These are phyloP conservation scores for Candida buenavistaensis DNA, from an alignment of 1,139 yeast species.

Conservation along the genomic window DNA sequence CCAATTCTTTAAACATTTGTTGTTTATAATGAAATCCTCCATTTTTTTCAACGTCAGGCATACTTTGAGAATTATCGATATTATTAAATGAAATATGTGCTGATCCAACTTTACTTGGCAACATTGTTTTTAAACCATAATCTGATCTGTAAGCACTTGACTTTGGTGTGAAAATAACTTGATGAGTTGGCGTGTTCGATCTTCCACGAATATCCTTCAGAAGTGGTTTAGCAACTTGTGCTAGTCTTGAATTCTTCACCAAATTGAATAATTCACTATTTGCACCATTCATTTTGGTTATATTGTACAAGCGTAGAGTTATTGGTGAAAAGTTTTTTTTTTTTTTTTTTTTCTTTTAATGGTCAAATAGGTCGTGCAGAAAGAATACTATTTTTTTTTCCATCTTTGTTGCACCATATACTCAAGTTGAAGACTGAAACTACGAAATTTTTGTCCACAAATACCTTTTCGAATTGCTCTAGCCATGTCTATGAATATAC, in stretches of 20 bases:
- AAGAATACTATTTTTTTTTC: too few species aligned
- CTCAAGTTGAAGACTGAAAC: too few species aligned
- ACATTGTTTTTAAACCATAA: constrained; percentile 45
- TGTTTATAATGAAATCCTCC: constrained; percentile 41
- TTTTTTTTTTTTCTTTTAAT: too few species aligned
- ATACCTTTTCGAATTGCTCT: too few species aligned
- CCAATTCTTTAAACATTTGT: constrained; percentile 45
- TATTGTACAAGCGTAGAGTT: too few species aligned
- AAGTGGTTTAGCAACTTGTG: constrained; percentile 49
- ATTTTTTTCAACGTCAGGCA: constrained; percentile 51
- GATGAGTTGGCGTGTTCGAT: constrained; percentile 42
- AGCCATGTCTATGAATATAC: too few species aligned
- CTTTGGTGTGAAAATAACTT: constrained; percentile 44
- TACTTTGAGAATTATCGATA: constrained; percentile 42
- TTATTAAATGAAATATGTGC: constrained; percentile 46
- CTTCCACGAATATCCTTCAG: constrained; percentile 33
- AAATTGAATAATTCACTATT: constrained; percentile 27
- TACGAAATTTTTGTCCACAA: too few species aligned
- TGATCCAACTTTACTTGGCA: constrained; percentile 44
- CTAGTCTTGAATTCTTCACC: constrained; percentile 43
- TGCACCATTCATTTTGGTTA: constrained; percentile 3
- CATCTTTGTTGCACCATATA: too few species aligned
- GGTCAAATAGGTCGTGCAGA: too few species aligned
- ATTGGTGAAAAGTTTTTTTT: not conserved
- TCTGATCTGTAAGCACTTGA: constrained; percentile 44